A percentile compares a stretch with the other conserved stretches of the same genome.
Conservation (phyloP, 163 green algal genomes). For the Chlamydomonas reinhardtii region DNA sequence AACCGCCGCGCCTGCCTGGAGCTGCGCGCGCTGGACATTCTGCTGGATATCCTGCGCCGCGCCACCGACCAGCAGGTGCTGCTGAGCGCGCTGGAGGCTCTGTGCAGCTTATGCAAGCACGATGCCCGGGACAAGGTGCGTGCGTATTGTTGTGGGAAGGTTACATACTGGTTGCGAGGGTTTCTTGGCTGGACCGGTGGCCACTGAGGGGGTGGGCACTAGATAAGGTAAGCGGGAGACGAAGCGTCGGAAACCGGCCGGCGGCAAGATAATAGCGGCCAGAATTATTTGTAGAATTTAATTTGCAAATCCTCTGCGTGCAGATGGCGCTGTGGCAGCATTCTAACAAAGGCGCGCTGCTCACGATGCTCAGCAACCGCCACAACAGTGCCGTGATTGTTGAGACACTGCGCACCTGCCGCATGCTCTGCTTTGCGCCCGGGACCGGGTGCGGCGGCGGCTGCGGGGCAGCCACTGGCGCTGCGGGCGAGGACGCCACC, state of each 20-base stretch:
- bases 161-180: no score
- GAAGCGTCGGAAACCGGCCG: no score
- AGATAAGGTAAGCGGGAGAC: no score
- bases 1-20: conserved; percentile 39
- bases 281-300: no score
- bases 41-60: conserved; percentile 33
- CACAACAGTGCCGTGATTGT: conserved; percentile 7
- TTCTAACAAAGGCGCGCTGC: conserved; percentile 39
- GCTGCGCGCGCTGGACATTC: conserved; percentile 27
- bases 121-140: conserved; percentile 44
- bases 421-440: conserved; percentile 18
- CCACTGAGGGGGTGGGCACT: no score
- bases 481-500: background rate
- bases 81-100: conserved; percentile 1
- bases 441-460: no score
- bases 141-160: background rate
- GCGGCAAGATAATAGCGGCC: no score
- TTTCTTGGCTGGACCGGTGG: no score
- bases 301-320: no score
- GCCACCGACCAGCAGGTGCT: conserved; percentile 33
- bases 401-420: conserved; percentile 27
- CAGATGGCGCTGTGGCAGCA: conserved; percentile 44
- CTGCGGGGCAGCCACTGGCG: no score
- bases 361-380: conserved; percentile 38
- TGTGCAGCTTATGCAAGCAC: conserved; percentile 15